Percentiles rank a stretch among this genome's conserved stretches.
Evolutionary conservation across 257 asterid species (phyloP).

Genomic region (Handroanthus guayacan): DNA sequence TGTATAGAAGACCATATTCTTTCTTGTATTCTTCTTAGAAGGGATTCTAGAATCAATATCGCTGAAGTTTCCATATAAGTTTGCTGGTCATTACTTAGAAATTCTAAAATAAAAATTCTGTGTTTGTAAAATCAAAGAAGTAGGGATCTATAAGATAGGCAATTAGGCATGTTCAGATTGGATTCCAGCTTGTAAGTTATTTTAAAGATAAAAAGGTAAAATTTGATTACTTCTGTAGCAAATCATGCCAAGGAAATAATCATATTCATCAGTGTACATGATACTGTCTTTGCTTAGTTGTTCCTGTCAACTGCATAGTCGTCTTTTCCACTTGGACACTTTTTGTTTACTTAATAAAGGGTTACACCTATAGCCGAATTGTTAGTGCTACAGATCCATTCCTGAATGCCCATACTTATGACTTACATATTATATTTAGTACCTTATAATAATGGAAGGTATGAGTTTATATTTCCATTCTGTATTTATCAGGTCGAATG

Average conservation of each 20-base stretch:
- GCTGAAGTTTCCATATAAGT: background rate
- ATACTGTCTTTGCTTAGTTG: slow-evolving; percentile 19
- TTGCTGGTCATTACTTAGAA: background rate
- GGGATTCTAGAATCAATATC: background rate
- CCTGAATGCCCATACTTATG: slow-evolving; percentile 11
- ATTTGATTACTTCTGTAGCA: slow-evolving; percentile 1
- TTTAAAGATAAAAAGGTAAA: background rate
- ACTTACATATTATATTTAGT: background rate
- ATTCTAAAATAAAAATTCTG: background rate
- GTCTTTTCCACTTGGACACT: background rate
- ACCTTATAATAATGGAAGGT: background rate
- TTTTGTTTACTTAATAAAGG: slow-evolving; percentile 5
- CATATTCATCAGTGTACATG: background rate
- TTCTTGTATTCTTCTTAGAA: slow-evolving; percentile 5
- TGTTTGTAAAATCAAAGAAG: background rate
- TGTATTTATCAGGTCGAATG: background rate
- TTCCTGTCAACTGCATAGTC: slow-evolving; percentile 15
- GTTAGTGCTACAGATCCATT: background rate
- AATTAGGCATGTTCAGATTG: background rate
- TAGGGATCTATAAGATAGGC: background rate
- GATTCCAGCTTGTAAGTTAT: background rate
- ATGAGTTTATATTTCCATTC: slow-evolving; percentile 12
- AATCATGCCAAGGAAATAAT: slow-evolving; percentile 15
- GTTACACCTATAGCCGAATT: background rate
- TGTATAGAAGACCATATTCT: background rate